Evolutionary conservation across 2,329 filamentous ascomycete species (phyloP), one percentile per base, ranked within the genome.

Genomic region (Apiospora rasikravindrae): DNA sequence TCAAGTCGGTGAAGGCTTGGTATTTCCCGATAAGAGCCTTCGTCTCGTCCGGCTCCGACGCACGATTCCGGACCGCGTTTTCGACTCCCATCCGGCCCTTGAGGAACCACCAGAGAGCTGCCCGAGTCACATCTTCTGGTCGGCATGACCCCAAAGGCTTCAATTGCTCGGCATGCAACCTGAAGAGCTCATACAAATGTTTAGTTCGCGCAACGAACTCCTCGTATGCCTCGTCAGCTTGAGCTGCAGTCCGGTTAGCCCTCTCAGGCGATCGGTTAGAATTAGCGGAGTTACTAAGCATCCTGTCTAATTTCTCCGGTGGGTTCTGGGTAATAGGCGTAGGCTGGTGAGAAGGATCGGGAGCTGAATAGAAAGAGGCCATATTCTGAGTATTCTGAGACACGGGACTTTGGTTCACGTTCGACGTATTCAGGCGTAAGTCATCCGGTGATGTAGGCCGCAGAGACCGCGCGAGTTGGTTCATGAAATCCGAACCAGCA

Each of bases 41-140:
- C 78, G 87, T 84, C 75, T 89, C 84, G 73, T 90, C 87, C 5
- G 88, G 85, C 57, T 82, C 86, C 47, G 85, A 83, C 42, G 91
- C 87, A 8, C 89, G 88, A 70, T 90, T 91, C 73, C 94, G 88
- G 67, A 97, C 91, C 51, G 92, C 86, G 16, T 84, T 82, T 80
- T 98, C 95, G 69, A 98, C 86, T 13, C 91, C 90, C 78, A 91
- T 89, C 73, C 95, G 91, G 26, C 95, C 95, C 76, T 90, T 92
- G 66, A 97, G 80, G 78, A 98, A 97, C 95, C 95, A 98, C 95
- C 95, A 98, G 0, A 94, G 85, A 4, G 90, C 91, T 33, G 91
- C 92, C 72, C 93, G 88, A 13, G 92, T 86, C 84, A 95, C 92
- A 73, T 94, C 90, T 67, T 88, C 86, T 0, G 92, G 86, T 0